phyloP scores from a whole-genome alignment of 805 yeast species.

The Barnettozyma pratensis region DNA sequence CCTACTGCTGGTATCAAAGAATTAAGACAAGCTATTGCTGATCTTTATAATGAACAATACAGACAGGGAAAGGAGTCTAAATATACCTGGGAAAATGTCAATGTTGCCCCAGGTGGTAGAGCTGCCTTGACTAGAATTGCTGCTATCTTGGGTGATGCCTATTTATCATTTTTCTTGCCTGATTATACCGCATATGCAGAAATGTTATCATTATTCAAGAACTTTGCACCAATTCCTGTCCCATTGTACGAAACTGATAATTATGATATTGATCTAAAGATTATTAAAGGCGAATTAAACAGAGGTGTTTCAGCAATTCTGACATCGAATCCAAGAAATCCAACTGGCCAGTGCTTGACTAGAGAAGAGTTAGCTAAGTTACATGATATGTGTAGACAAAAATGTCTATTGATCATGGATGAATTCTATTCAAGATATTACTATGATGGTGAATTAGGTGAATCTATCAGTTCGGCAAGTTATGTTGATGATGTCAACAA shows the following conservation, averaged over 20 bases:
- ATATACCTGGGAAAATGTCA: conserved; percentile 55
- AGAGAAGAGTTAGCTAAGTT: conserved; percentile 41
- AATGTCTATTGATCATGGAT: conserved; percentile 56
- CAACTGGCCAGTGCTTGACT: conserved; percentile 52
- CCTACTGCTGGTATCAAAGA: conserved; percentile 55
- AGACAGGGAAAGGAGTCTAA: conserved; percentile 44
- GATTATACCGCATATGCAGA: conserved; percentile 65
- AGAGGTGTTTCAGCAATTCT: conserved; percentile 55
- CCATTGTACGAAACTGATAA: conserved; percentile 54
- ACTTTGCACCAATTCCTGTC: conserved; percentile 59
- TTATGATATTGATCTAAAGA: conserved; percentile 49
- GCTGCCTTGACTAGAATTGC: conserved; percentile 61
- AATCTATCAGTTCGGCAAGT: conserved; percentile 45
- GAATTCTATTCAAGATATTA: conserved; percentile 58
- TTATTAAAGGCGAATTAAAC: conserved; percentile 44
- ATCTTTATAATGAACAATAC: conserved; percentile 49
- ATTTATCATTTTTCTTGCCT: conserved; percentile 54
- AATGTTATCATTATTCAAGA: conserved; percentile 57
- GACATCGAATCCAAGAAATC: conserved; percentile 60
- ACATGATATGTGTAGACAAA: conserved; percentile 46
- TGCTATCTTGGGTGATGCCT: conserved; percentile 53
- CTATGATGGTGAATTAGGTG: conserved; percentile 49
- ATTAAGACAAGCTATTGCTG: conserved; percentile 53
- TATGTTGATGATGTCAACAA: conserved; percentile 48
- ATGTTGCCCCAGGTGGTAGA: conserved; percentile 61